Evolutionary conservation across 768 basidiomycete genomes (phyloP).

Genomic region (Tulasnella sp.): DNA sequence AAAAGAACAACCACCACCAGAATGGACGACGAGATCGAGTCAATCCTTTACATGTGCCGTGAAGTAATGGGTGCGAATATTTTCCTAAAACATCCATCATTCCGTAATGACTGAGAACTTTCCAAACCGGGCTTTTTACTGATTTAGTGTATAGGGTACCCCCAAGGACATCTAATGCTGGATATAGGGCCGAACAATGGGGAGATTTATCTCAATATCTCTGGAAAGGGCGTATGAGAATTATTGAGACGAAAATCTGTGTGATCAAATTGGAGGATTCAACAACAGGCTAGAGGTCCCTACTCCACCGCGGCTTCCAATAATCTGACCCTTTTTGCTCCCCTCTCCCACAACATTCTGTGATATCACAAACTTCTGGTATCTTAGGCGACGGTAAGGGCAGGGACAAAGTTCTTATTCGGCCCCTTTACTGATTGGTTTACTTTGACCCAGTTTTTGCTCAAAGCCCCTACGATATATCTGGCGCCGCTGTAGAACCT

Average conservation of each 20-base stretch:
- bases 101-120: constrained; percentile 16
- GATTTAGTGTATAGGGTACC: constrained; percentile 79
- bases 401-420: constrained; percentile 1
- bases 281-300: constrained; percentile 57
- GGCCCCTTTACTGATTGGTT: constrained; percentile 15
- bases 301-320: neutral
- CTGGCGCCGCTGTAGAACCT: constrained; percentile 80
- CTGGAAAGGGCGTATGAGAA: constrained; percentile 85
- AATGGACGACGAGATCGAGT: constrained; percentile 70
- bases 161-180: constrained; percentile 71
- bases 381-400: constrained; percentile 52
- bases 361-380: neutral
- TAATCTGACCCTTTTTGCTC: neutral
- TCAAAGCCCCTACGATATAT: constrained; percentile 63
- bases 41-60: constrained; percentile 76
- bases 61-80: constrained; percentile 65
- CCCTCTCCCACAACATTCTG: too few species aligned
- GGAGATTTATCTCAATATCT: constrained; percentile 69
- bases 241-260: constrained; percentile 61
- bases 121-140: constrained; percentile 19
- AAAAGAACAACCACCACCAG: too few species aligned
- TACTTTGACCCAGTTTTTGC: constrained; percentile 55
- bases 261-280: constrained; percentile 68
- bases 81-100: constrained; percentile 15
- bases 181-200: constrained; percentile 88